phyloP scores from a whole-genome alignment of 2,329 filamentous ascomycete species.

The Ophiocordyceps sinensis region DNA sequence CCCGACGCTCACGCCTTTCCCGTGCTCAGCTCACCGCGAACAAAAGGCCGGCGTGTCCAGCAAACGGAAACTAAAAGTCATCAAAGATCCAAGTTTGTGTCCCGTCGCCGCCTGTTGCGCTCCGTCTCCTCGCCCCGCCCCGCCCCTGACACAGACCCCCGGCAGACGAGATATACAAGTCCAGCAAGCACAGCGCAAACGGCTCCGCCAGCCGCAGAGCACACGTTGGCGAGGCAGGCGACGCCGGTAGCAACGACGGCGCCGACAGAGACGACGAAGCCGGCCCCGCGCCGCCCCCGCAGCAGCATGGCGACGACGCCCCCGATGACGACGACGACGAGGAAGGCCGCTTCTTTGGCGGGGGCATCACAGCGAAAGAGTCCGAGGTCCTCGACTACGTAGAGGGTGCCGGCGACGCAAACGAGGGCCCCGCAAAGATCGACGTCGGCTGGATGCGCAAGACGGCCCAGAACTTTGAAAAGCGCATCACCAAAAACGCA shows the following conservation, averaged over 20 bases:
- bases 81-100: conserved; percentile 47
- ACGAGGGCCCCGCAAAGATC: conserved; percentile 52
- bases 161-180: conserved; percentile 50
- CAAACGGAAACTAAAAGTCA: conserved; percentile 50
- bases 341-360: conserved; percentile 90
- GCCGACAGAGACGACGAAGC: conserved; percentile 36
- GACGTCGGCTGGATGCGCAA: conserved; percentile 74
- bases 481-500: conserved; percentile 79
- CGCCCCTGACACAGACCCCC: not conserved
- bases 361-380: conserved; percentile 71
- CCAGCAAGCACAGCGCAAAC: conserved; percentile 35
- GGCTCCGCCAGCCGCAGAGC: conserved; percentile 29
- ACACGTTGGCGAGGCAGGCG: conserved; percentile 26
- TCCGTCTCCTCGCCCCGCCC: too few species aligned
- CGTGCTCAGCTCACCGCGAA: not conserved
- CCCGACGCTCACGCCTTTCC: not conserved
- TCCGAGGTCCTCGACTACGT: conserved; percentile 79
- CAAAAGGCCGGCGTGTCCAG: conserved; percentile 30
- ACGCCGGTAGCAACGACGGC: conserved; percentile 26
- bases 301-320: conserved; percentile 32
- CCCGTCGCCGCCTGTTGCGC: not conserved
- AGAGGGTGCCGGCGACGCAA: conserved; percentile 33
- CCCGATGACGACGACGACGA: conserved; percentile 55
- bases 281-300: conserved; percentile 30
- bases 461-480: conserved; percentile 73